Evolutionary conservation across 768 basidiomycete species (phyloP).

Genomic region (Kwoniella shandongensis): DNA sequence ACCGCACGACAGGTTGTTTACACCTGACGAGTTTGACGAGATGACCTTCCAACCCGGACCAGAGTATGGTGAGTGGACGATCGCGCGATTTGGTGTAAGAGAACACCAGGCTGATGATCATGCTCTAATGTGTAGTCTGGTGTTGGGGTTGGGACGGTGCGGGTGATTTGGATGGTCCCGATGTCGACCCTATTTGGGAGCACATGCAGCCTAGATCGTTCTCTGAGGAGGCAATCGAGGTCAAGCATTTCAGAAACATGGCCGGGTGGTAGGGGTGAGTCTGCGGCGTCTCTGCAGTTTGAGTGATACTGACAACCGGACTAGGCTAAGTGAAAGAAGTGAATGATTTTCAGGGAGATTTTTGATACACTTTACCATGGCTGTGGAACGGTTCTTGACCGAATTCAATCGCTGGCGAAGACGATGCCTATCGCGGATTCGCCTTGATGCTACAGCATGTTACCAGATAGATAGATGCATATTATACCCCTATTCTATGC

Average conservation of each 20-base stretch:
- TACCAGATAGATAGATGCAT: neutral
- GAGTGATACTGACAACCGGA: too few species aligned
- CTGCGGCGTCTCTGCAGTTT: too few species aligned
- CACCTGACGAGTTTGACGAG: slow-evolving; percentile 76
- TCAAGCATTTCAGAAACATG: slow-evolving; percentile 61
- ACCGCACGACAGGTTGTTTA: slow-evolving; percentile 91
- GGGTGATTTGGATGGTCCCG: slow-evolving; percentile 94
- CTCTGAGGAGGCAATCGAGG: slow-evolving; percentile 61
- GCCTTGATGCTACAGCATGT: too few species aligned
- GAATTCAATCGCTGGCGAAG: too few species aligned
- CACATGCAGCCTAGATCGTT: slow-evolving; percentile 65
- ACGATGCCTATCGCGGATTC: too few species aligned
- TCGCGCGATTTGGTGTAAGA: neutral
- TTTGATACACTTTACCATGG: too few species aligned
- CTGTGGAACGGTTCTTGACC: too few species aligned
- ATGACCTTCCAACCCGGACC: slow-evolving; percentile 79
- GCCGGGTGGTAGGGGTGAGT: slow-evolving; percentile 20
- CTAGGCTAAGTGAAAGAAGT: too few species aligned
- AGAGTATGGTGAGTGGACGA: slow-evolving; percentile 74
- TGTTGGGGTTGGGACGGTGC: slow-evolving; percentile 99
- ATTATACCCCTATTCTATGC: neutral
- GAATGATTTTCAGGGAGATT: too few species aligned
- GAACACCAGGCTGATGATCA: too few species aligned
- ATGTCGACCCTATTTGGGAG: slow-evolving; percentile 98
- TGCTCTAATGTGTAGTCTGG: too few species aligned